Evolutionary conservation across 1,284 basidiomycete genomes (phyloP).

Genomic region (Stygiomarasmius scandens): DNA sequence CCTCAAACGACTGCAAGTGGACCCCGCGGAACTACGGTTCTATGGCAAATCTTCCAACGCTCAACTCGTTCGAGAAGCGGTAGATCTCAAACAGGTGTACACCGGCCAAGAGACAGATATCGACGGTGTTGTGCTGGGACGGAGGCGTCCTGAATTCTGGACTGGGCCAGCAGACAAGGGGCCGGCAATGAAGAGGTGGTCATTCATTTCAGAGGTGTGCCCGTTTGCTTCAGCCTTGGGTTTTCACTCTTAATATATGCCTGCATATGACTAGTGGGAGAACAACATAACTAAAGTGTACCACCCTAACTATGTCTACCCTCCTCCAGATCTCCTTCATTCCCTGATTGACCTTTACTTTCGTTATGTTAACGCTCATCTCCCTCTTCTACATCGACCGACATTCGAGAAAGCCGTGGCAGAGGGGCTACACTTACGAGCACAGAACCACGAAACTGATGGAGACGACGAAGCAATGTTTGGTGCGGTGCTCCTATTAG

Average conservation of each 20-base stretch:
- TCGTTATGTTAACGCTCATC: conserved; percentile 45
- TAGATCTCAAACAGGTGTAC: conserved; percentile 3
- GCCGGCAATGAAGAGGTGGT: neutral
- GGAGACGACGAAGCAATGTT: conserved; percentile 46
- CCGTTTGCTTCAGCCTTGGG: conserved; percentile 34
- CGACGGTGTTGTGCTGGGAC: neutral
- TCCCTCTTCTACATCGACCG: conserved; percentile 65
- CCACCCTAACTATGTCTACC: conserved; percentile 45
- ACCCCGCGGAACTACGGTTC: conserved; percentile 23
- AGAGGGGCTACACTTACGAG: conserved; percentile 47
- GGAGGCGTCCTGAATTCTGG: neutral
- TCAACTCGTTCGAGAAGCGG: neutral
- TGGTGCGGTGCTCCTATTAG: conserved; percentile 59
- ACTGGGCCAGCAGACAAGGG: neutral
- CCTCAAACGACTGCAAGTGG: conserved; percentile 36
- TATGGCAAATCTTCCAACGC: conserved; percentile 7
- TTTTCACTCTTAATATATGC: neutral
- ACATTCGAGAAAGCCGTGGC: conserved; percentile 58
- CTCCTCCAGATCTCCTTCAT: conserved; percentile 46
- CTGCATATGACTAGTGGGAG: conserved; percentile 43
- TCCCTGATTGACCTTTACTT: conserved; percentile 70
- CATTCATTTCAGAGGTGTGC: neutral
- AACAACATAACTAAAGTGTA: conserved; percentile 32
- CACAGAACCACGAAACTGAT: neutral
- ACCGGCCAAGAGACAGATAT: conserved; percentile 20